Percentiles rank a stretch among this genome's conserved stretches.
These are phyloP conservation scores for Gossypium trilobum DNA, from an alignment of 441 rosid genomes.

Conservation along the genomic window DNA sequence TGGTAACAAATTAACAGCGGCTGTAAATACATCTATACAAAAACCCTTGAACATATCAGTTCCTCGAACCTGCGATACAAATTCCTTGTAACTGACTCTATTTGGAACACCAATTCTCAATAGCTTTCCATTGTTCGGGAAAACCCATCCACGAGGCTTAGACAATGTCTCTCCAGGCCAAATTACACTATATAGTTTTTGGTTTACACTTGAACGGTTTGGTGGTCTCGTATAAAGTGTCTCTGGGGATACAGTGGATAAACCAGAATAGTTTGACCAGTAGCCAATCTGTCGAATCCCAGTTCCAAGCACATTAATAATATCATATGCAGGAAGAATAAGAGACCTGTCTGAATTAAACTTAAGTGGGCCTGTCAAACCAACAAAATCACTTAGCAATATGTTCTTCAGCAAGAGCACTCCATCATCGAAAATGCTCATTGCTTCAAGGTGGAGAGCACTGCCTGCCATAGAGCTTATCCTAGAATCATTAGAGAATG, in stretches of 20 bases:
- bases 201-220: constrained; percentile 46
- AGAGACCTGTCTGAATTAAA: constrained; percentile 48
- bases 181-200: constrained; percentile 42
- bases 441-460: constrained; percentile 51
- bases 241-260: constrained; percentile 55
- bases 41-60: constrained; percentile 62
- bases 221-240: constrained; percentile 41
- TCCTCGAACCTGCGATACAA: constrained; percentile 52
- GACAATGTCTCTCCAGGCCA: constrained; percentile 78
- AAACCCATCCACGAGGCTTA: constrained; percentile 88
- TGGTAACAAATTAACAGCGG: constrained; percentile 68
- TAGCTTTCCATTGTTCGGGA: constrained; percentile 69
- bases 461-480: constrained; percentile 30
- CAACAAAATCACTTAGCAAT: constrained; percentile 43
- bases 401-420: constrained; percentile 44
- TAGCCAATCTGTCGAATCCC: constrained; percentile 67
- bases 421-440: constrained; percentile 62
- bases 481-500: constrained; percentile 66
- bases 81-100: constrained; percentile 61
- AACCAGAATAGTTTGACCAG: constrained; percentile 86
- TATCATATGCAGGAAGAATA: constrained; percentile 57
- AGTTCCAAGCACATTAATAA: constrained; percentile 69
- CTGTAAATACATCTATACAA: constrained; percentile 76
- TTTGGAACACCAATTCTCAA: constrained; percentile 72
- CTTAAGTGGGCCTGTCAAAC: constrained; percentile 66